phyloP scores from a whole-genome alignment of 2,329 filamentous ascomycete species.

The Didymella keratinophila region DNA sequence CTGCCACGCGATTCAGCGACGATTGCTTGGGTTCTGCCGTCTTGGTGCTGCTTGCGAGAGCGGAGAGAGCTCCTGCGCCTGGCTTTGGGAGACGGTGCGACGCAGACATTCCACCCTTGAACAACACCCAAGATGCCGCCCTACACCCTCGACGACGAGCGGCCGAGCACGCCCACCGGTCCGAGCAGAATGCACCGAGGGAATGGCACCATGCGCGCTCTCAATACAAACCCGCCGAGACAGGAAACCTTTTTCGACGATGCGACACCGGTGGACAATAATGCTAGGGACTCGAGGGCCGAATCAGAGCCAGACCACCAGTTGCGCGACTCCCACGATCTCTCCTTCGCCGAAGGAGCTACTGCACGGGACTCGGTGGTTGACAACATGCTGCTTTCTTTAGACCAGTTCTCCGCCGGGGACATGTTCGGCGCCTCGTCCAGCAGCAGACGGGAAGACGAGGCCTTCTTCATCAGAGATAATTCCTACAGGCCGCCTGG shows the following conservation, averaged over 20 bases:
- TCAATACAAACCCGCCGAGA: slow-evolving; percentile 41
- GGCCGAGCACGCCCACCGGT: slow-evolving; percentile 44
- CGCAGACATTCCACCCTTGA: slow-evolving; percentile 28
- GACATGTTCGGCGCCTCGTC: slow-evolving; percentile 27
- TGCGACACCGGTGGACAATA: slow-evolving; percentile 45
- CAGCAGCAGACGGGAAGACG: slow-evolving; percentile 33
- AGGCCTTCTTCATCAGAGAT: slow-evolving; percentile 50
- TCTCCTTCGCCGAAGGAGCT: slow-evolving; percentile 80
- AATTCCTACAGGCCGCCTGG: slow-evolving; percentile 42
- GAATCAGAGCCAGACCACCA: slow-evolving; percentile 27
- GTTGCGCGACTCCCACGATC: slow-evolving; percentile 76
- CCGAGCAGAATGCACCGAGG: slow-evolving; percentile 34
- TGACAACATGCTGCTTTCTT: slow-evolving; percentile 91
- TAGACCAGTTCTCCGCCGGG: slow-evolving; percentile 69
- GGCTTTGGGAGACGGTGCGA: slow-evolving; percentile 26
- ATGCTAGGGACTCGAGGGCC: slow-evolving; percentile 21
- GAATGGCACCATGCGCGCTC: slow-evolving; percentile 36
- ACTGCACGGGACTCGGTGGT: slow-evolving; percentile 81
- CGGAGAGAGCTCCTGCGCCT: slow-evolving; percentile 43
- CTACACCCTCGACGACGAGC: slow-evolving; percentile 31
- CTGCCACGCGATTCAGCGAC: slow-evolving; percentile 21
- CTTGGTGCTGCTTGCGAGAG: slow-evolving; percentile 21
- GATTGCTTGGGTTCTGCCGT: slow-evolving; percentile 22
- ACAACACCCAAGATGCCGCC: slow-evolving; percentile 34
- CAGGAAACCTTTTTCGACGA: slow-evolving; percentile 50